A percentile compares a stretch with the other conserved stretches of the same genome.
Evolutionary conservation across 2,329 filamentous ascomycete species (phyloP).

Genomic region (Dothistroma pini): DNA sequence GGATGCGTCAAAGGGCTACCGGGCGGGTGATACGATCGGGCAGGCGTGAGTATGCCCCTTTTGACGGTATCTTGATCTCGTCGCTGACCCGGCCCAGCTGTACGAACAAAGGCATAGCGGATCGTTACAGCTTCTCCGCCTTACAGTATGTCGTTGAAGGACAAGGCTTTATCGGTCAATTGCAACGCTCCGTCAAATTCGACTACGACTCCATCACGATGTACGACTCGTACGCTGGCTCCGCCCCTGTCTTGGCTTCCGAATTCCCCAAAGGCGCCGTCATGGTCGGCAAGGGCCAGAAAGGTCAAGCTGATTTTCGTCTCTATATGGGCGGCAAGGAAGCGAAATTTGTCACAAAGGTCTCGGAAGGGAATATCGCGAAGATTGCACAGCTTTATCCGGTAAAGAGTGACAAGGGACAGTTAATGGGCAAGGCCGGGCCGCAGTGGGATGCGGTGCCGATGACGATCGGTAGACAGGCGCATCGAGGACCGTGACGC

Average conservation of each 20-base stretch:
- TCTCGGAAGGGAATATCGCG: not conserved
- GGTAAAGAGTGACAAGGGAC: not conserved
- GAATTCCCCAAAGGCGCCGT: not conserved
- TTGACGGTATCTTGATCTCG: not conserved
- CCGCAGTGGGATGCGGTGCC: not conserved
- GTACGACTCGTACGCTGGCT: conserved; percentile 5
- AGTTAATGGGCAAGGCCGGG: not conserved
- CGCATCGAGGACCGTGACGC: not conserved
- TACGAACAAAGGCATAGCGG: not conserved
- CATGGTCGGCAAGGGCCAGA: not conserved
- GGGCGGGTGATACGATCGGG: not conserved
- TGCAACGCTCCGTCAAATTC: conserved; percentile 2
- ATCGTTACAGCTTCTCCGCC: conserved; percentile 2
- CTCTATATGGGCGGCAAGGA: conserved; percentile 3
- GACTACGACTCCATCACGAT: conserved; percentile 6
- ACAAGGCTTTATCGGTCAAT: not conserved
- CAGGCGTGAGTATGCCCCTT: not conserved
- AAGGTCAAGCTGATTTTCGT: not conserved
- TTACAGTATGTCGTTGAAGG: not conserved
- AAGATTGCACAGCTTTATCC: conserved; percentile 2
- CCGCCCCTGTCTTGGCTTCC: not conserved
- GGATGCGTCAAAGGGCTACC: not conserved
- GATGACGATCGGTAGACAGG: not conserved
- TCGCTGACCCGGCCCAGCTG: not conserved
- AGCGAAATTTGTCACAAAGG: not conserved